Evolutionary conservation across 495 filamentous ascomycete genomes (phyloP).

Genomic region (Lophiostoma macrostomum): DNA sequence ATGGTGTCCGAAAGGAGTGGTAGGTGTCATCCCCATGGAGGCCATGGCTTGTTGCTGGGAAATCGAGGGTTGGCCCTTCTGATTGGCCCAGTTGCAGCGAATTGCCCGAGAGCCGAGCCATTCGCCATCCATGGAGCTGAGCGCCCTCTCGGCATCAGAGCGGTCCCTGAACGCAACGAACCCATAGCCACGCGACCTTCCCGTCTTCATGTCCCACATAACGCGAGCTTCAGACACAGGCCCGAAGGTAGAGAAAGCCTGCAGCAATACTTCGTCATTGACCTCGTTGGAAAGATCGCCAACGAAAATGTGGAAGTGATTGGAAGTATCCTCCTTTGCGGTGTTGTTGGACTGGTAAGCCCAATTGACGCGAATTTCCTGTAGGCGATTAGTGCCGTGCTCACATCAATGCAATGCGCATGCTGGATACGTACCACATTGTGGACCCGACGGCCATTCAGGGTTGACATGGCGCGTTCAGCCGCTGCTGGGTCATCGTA

Average conservation of each 20-base stretch:
- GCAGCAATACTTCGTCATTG: slow-evolving; percentile 90
- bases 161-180: slow-evolving; percentile 98
- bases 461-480: slow-evolving; percentile 93
- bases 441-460: slow-evolving; percentile 93
- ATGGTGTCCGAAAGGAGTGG: slow-evolving; percentile 93
- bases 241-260: slow-evolving; percentile 96
- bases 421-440: slow-evolving; percentile 66
- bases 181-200: slow-evolving; percentile 92
- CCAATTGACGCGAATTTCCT: slow-evolving; percentile 99
- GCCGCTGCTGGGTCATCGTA: slow-evolving; percentile 97
- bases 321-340: slow-evolving; percentile 96
- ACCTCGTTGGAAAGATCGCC: slow-evolving; percentile 98
- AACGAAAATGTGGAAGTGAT: slow-evolving; percentile 99
- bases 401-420: neutral
- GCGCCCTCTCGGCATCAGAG: slow-evolving; percentile 88
- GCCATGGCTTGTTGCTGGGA: slow-evolving; percentile 96
- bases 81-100: slow-evolving; percentile 99
- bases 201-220: slow-evolving; percentile 99
- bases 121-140: slow-evolving; percentile 98
- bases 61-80: slow-evolving; percentile 98
- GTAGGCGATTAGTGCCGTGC: slow-evolving; percentile 1
- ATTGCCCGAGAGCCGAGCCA: slow-evolving; percentile 99
- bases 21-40: slow-evolving; percentile 97
- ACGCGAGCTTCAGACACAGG: slow-evolving; percentile 97
- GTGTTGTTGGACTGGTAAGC: slow-evolving; percentile 94